Evolutionary conservation across 2,329 filamentous ascomycete species (phyloP).

Genomic region (Phialophora expanda): DNA sequence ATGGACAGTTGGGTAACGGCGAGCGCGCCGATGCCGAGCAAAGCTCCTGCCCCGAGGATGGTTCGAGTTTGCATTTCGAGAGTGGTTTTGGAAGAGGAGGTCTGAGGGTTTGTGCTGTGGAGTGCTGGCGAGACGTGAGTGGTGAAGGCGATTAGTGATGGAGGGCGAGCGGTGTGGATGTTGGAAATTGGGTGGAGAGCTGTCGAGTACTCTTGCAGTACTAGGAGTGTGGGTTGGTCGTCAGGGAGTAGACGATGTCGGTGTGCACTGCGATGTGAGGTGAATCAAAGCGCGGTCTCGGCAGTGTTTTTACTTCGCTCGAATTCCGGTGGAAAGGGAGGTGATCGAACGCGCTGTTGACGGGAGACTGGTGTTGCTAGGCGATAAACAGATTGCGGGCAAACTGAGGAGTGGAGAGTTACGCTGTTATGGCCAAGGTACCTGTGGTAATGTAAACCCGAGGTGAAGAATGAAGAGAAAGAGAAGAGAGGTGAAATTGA

Average conservation of each 20-base stretch:
- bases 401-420: conserved; percentile 11
- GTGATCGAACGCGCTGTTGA: neutral
- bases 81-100: neutral
- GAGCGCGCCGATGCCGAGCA: conserved; percentile 34
- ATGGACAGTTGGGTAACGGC: conserved; percentile 37
- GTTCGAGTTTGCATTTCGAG: conserved; percentile 35
- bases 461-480: conserved; percentile 9
- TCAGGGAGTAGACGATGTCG: neutral
- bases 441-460: conserved; percentile 1
- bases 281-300: neutral
- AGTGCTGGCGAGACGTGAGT: neutral
- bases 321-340: conserved; percentile 1
- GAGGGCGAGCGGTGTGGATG: neutral
- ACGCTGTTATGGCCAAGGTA: neutral
- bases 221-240: neutral
- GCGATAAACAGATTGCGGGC: neutral
- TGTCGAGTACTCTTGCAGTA: neutral
- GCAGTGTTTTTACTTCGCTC: neutral
- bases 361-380: neutral
- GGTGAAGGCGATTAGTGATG: conserved; percentile 1
- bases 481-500: conserved; percentile 12
- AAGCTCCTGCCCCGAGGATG: conserved; percentile 31
- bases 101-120: neutral
- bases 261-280: neutral
- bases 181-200: neutral